These are phyloP conservation scores for Plenodomus lindquistii DNA, from an alignment of 2,329 filamentous ascomycete species.

Conservation along the genomic window DNA sequence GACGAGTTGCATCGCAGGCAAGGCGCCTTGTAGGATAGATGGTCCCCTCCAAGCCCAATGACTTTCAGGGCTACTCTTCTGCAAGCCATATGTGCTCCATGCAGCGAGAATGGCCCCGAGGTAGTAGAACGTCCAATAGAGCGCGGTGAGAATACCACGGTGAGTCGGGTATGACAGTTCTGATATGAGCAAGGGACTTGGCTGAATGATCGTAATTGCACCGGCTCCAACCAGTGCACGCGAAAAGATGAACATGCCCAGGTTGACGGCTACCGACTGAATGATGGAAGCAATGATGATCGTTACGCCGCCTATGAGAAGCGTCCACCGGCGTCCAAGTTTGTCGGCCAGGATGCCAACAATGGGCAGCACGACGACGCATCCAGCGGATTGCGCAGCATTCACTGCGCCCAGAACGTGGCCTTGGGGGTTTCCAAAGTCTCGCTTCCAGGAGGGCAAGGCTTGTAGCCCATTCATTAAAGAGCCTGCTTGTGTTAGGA, in stretches of 20 bases:
- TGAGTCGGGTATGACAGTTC: constrained; percentile 63
- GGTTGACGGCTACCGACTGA: constrained; percentile 51
- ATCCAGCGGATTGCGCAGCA: constrained; percentile 13
- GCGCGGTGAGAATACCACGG: constrained; percentile 60
- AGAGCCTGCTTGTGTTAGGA: constrained; percentile 42
- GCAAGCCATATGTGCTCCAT: constrained; percentile 23
- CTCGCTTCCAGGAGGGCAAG: constrained; percentile 11
- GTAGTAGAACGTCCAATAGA: constrained; percentile 51
- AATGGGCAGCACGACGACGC: constrained; percentile 10
- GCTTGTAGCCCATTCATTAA: constrained; percentile 51
- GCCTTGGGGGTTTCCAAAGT: constrained; percentile 17
- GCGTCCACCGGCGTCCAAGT: constrained; percentile 10
- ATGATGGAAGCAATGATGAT: constrained; percentile 56
- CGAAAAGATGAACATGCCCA: constrained; percentile 52
- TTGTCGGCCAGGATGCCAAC: constrained; percentile 9
- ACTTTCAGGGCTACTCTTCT: constrained; percentile 32
- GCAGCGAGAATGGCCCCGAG: constrained; percentile 24
- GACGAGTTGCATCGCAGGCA: constrained; percentile 39
- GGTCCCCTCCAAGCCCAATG: constrained; percentile 59
- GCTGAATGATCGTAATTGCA: constrained; percentile 54
- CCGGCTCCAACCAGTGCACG: constrained; percentile 48
- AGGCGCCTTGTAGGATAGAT: constrained; percentile 55
- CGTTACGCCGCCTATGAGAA: constrained; percentile 33
- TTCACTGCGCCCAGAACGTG: constrained; percentile 17
- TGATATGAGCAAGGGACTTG: constrained; percentile 58